These are phyloP conservation scores for Moesziomyces antarcticus DNA, from an alignment of 1,284 basidiomycete species.

Conservation along the genomic window DNA sequence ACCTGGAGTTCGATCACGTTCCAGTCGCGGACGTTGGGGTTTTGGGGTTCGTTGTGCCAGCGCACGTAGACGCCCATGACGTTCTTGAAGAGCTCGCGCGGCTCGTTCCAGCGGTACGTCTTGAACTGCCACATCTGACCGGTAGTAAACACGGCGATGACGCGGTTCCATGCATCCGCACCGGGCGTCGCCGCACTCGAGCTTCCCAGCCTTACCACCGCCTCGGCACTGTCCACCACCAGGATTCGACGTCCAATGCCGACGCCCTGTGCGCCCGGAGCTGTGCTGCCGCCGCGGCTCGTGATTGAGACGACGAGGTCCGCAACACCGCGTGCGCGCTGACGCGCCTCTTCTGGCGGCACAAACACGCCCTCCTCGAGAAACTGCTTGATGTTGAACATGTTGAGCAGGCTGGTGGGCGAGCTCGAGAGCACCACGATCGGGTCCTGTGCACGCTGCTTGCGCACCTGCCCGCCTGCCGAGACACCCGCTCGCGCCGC, in stretches of 20 bases:
- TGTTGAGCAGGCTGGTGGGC: slow-evolving; percentile 91
- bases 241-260: slow-evolving; percentile 73
- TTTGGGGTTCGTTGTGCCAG: slow-evolving; percentile 89
- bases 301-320: slow-evolving; percentile 60
- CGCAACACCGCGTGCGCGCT: slow-evolving; percentile 55
- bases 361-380: slow-evolving; percentile 86
- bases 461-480: slow-evolving; percentile 40
- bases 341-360: slow-evolving; percentile 55
- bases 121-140: slow-evolving; percentile 98
- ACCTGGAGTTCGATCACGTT: slow-evolving; percentile 90
- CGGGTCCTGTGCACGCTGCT: slow-evolving; percentile 72
- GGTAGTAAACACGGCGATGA: slow-evolving; percentile 95
- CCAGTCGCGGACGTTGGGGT: slow-evolving; percentile 91
- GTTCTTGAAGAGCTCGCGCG: slow-evolving; percentile 88
- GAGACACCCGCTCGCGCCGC: slow-evolving; percentile 19
- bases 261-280: slow-evolving; percentile 18
- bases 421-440: slow-evolving; percentile 97
- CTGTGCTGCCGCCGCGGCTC: slow-evolving; percentile 36
- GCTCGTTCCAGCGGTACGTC: slow-evolving; percentile 94
- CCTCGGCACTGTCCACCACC: slow-evolving; percentile 91
- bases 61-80: slow-evolving; percentile 76
- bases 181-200: slow-evolving; percentile 34
- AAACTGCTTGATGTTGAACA: slow-evolving; percentile 96
- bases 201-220: slow-evolving; percentile 84
- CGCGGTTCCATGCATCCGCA: slow-evolving; percentile 75